Conservation (phyloP, 2,329 filamentous ascomycete species). For the Aspergillus piperis region DNA sequence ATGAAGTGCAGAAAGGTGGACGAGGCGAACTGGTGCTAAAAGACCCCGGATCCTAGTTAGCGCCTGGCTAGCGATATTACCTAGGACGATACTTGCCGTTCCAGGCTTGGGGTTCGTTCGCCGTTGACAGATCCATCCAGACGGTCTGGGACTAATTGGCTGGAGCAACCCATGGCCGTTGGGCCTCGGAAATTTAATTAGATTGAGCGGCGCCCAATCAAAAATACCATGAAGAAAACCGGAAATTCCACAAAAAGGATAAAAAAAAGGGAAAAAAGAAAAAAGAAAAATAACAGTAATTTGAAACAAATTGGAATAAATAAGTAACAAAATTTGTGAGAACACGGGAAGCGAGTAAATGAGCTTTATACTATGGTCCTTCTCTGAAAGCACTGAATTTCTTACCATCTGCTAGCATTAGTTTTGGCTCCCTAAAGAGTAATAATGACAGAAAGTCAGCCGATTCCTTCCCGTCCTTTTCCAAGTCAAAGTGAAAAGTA, state of each 20-base stretch:
- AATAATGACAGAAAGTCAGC: neutral
- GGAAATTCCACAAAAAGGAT: neutral
- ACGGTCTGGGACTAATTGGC: constrained; percentile 23
- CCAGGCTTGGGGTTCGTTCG: constrained; percentile 25
- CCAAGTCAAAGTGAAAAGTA: neutral
- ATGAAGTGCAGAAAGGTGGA: constrained; percentile 22
- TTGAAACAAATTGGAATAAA: neutral
- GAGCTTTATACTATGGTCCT: neutral
- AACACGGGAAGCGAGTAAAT: no score
- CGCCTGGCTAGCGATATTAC: constrained; percentile 21
- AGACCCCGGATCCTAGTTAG: constrained; percentile 25
- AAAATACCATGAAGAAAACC: constrained; percentile 8
- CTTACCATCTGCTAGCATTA: no score
- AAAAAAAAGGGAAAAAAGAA: neutral
- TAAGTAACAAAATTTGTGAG: neutral
- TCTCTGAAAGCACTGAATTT: neutral
- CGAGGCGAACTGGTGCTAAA: constrained; percentile 23
- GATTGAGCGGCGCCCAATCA: constrained; percentile 16
- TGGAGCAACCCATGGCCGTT: constrained; percentile 22
- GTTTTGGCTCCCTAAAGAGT: no score
- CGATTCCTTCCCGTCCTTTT: neutral
- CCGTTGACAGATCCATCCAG: constrained; percentile 28
- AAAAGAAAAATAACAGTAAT: neutral
- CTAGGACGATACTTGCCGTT: constrained; percentile 24
- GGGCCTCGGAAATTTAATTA: constrained; percentile 20